Conservation (phyloP, 164 flowering plant genomes). For the Vitis vinifera region DNA sequence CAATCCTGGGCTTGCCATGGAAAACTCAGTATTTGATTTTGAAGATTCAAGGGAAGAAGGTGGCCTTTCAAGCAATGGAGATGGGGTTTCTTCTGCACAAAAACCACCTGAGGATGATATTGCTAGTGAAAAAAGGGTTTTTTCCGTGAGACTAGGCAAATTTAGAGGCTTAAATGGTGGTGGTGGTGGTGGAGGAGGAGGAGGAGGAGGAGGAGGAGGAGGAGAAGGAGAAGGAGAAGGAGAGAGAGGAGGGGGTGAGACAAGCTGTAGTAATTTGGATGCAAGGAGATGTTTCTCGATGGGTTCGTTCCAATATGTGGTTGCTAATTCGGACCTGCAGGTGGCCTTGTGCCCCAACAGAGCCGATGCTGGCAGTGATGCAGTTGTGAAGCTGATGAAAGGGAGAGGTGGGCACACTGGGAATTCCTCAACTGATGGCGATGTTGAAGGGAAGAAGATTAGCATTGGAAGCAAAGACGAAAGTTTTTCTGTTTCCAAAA, state of each 20-base stretch:
- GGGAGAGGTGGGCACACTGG: slow-evolving; percentile 30
- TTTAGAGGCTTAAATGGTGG: slow-evolving; percentile 37
- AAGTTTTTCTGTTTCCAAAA: slow-evolving; percentile 75
- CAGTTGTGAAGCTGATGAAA: slow-evolving; percentile 20
- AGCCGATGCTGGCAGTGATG: slow-evolving; percentile 4
- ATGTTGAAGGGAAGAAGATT: slow-evolving; percentile 51
- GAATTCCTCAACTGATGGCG: slow-evolving; percentile 28
- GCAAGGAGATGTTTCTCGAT: slow-evolving; percentile 69
- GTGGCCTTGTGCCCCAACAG: slow-evolving; percentile 37
- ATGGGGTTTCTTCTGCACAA: slow-evolving; percentile 21
- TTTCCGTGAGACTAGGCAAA: slow-evolving; percentile 65
- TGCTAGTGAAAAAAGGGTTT: slow-evolving; percentile 43
- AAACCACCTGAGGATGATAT: slow-evolving; percentile 29
- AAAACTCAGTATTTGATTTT: slow-evolving; percentile 40
- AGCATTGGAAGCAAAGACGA: slow-evolving; percentile 52
- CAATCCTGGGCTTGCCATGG: slow-evolving; percentile 33
- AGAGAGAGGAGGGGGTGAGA: slow-evolving; percentile 39
- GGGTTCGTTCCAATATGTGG: slow-evolving; percentile 77
- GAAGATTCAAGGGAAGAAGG: slow-evolving; percentile 39
- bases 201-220: slow-evolving; percentile 2
- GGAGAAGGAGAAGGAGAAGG: slow-evolving; percentile 7
- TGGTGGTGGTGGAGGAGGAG: slow-evolving; percentile 2
- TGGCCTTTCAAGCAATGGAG: slow-evolving; percentile 20
- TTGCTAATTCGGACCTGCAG: slow-evolving; percentile 47
- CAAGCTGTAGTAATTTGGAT: slow-evolving; percentile 55